phyloP scores from a whole-genome alignment of 176 grass and related monocot genomes.

The Paspalum notatum region DNA sequence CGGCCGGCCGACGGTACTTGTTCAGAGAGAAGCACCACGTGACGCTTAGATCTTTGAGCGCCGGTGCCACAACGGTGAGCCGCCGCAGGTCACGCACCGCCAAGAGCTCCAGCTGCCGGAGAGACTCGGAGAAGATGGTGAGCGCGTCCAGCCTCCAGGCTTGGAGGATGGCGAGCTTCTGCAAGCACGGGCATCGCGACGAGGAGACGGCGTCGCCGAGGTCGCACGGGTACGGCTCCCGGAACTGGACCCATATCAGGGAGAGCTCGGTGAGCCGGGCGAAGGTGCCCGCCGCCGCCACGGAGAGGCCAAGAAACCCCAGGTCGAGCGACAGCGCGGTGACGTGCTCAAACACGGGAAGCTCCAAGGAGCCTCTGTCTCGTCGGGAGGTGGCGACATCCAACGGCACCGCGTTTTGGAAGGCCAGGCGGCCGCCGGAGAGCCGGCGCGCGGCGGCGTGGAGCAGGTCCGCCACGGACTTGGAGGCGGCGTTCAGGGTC shows the following conservation, averaged over 20 bases:
- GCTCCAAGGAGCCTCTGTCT: neutral
- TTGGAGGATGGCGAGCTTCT: neutral
- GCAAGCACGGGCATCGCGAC: slow-evolving; percentile 2
- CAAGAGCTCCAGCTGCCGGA: neutral
- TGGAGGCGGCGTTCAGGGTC: neutral
- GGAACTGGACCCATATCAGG: neutral
- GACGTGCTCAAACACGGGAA: slow-evolving; percentile 26
- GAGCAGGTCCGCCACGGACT: slow-evolving; percentile 11
- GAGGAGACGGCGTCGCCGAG: slow-evolving; percentile 35
- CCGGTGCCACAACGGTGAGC: slow-evolving; percentile 20
- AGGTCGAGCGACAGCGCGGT: neutral
- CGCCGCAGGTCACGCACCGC: neutral
- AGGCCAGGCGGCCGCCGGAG: neutral
- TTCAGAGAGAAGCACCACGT: neutral
- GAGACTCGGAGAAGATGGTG: slow-evolving; percentile 19
- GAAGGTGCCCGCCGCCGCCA: slow-evolving; percentile 20
- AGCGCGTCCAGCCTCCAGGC: neutral
- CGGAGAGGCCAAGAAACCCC: slow-evolving; percentile 11
- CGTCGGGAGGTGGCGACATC: too few species aligned
- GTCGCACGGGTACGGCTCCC: neutral
- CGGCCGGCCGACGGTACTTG: neutral
- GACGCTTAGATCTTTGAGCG: neutral
- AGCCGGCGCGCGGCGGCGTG: slow-evolving; percentile 35
- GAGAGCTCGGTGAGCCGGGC: slow-evolving; percentile 6
- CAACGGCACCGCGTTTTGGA: too few species aligned